These are phyloP conservation scores for Eimeria maxima DNA, from an alignment of 169 alveolate species.

Conservation along the genomic window DNA sequence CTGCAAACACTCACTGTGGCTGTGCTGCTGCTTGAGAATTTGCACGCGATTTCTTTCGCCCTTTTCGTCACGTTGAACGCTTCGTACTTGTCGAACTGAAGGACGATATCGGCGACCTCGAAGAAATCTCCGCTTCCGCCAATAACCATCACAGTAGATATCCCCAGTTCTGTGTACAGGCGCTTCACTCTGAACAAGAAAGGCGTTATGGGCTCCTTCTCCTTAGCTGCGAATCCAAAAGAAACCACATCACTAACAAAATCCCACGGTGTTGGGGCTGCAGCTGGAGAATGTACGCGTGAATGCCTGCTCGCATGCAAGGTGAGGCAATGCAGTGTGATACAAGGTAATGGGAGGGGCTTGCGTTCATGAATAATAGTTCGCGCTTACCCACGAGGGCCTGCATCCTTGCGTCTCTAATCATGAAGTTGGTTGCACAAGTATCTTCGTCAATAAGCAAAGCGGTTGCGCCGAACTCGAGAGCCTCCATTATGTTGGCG, in stretches of 20 bases:
- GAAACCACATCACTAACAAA: not conserved
- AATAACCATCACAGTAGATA: constrained; percentile 83
- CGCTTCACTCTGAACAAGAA: constrained; percentile 82
- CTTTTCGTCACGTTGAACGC: constrained; percentile 81
- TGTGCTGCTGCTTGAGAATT: not conserved
- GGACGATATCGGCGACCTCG: constrained; percentile 85
- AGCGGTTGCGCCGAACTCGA: constrained; percentile 88
- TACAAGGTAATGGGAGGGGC: too few relatives aligned
- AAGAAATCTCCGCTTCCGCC: constrained; percentile 88
- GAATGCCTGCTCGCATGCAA: too few relatives aligned
- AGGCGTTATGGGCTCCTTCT: constrained; percentile 88
- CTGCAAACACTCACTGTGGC: not conserved
- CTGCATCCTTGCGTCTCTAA: constrained; percentile 84
- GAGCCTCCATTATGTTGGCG: constrained; percentile 90
- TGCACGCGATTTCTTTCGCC: constrained; percentile 83
- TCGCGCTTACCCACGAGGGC: constrained; percentile 80
- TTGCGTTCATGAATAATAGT: too few relatives aligned
- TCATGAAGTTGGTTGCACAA: constrained; percentile 89
- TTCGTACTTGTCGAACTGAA: constrained; percentile 84
- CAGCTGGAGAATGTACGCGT: not conserved
- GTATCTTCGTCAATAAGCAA: constrained; percentile 89
- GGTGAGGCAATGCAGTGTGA: too few relatives aligned
- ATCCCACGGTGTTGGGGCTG: not conserved
- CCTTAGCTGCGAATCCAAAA: constrained; percentile 65
- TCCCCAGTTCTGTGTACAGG: constrained; percentile 32